These are phyloP conservation scores for Trifolium dubium DNA, from an alignment of 306 rosid genomes.

Conservation along the genomic window DNA sequence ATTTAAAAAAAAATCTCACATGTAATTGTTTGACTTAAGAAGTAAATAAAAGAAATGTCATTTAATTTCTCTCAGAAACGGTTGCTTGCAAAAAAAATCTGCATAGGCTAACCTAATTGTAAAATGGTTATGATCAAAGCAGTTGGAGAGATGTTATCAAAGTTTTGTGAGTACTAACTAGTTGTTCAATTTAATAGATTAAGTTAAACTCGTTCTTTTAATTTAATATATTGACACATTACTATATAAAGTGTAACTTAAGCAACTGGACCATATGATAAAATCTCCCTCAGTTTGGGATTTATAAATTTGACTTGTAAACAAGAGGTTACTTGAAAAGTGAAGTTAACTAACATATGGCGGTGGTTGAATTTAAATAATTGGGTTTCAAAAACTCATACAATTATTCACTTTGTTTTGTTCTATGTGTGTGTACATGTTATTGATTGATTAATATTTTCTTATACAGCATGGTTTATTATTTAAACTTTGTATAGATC, in stretches of 20 bases:
- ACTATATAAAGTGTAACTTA: not conserved
- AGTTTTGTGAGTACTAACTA: not conserved
- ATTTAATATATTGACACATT: not conserved
- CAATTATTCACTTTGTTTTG: not conserved
- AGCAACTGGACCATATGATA: not conserved
- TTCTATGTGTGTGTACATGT: not conserved
- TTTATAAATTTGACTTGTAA: constrained; percentile 23
- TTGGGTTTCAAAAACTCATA: not conserved
- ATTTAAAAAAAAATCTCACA: not conserved
- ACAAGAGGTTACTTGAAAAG: constrained; percentile 30
- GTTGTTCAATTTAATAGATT: not conserved
- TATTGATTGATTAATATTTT: not conserved
- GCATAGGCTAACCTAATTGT: not conserved
- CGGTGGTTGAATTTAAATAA: constrained; percentile 13
- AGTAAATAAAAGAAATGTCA: not conserved
- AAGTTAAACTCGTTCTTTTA: not conserved
- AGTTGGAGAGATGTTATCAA: constrained; percentile 7
- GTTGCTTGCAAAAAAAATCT: not conserved
- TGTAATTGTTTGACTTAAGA: not conserved
- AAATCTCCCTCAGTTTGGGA: constrained; percentile 2
- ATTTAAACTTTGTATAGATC: not conserved
- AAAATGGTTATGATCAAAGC: not conserved
- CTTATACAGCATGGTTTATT: not conserved
- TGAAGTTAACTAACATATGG: constrained; percentile 4
- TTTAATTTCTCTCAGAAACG: not conserved